phyloP scores from a whole-genome alignment of 352 stramenopile genomes.

The Achlya hypogyna region DNA sequence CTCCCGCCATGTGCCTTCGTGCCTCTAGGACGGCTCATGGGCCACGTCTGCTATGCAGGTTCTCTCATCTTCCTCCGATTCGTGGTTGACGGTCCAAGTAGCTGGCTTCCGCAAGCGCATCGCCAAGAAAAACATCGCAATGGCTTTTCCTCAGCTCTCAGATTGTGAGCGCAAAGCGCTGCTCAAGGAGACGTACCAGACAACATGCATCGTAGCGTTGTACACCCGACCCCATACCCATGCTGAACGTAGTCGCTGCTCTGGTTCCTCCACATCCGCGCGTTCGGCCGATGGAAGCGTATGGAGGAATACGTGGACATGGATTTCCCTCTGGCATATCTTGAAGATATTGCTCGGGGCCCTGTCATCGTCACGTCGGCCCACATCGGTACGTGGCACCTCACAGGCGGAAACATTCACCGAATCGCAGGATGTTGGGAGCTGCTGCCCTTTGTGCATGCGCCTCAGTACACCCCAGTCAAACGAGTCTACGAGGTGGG shows the following conservation, averaged over 20 bases:
- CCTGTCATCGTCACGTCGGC: conserved; percentile 8
- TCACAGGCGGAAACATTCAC: not conserved
- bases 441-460: conserved; percentile 14
- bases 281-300: conserved; percentile 4
- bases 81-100: not conserved
- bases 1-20: not conserved
- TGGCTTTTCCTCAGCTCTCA: not conserved
- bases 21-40: not conserved
- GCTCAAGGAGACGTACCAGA: conserved; percentile 5
- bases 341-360: not conserved
- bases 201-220: not conserved
- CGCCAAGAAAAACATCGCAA: not conserved
- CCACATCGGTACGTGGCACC: not conserved
- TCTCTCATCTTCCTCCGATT: too few species aligned
- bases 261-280: conserved; percentile 17
- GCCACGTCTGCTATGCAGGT: not conserved
- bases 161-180: not conserved
- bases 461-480: not conserved
- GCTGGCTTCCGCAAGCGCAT: not conserved
- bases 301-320: conserved; percentile 15
- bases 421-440: conserved; percentile 13
- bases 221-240: too few species aligned
- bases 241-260: conserved; percentile 1
- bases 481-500: not conserved
- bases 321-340: not conserved